Evolutionary conservation across 768 basidiomycete genomes (phyloP), one percentile per base, ranked within the genome.

Genomic region (Tephrocybe sp.): DNA sequence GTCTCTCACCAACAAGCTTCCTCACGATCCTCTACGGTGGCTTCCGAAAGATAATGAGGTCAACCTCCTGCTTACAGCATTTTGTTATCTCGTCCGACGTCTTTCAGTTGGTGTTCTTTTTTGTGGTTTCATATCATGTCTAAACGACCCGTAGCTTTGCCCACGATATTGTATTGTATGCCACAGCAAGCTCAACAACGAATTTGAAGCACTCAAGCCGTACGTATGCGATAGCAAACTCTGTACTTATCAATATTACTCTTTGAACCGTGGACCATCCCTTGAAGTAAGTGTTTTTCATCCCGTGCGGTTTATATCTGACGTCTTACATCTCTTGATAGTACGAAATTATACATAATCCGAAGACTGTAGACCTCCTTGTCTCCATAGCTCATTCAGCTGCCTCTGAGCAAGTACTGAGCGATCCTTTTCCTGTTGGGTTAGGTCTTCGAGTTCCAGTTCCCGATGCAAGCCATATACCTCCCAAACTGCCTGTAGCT

Each of bases 161-260:
- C 80, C 83, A 0, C 73, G 80, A 18, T 86, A 81, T 65, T 90
- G 88, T 57, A 73, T 86, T n/a, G 83, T 86, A n/a, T 88, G 88
- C 65, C 86, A 86, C 59, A 79, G 79, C 56, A 77, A 74, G 54
- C 70, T 85, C 25, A 58, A 71, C 9, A 71, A 68, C 8, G 72
- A 78, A 34, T 80, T 77, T 51, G 80, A 82, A 55, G 78, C 82
- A 1, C 75, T 88, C 53, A 86, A 87, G 62, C 88, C 88, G 1
- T 89, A 87, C 60, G 85, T 90, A 21, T 90, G 87, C 62, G 75
- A 78, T 48, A 75, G 74, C 4, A 77, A 77, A 47, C 73, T 90
- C 4, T 90, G 88, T 65, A 69, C 79, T 4, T 90, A 84, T 62
- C 86, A 85, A 59, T 87, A 85, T 58, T 86, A 86, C 61, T 68